Conservation (phyloP, 768 basidiomycete species). For the Suillus tomentosus region DNA sequence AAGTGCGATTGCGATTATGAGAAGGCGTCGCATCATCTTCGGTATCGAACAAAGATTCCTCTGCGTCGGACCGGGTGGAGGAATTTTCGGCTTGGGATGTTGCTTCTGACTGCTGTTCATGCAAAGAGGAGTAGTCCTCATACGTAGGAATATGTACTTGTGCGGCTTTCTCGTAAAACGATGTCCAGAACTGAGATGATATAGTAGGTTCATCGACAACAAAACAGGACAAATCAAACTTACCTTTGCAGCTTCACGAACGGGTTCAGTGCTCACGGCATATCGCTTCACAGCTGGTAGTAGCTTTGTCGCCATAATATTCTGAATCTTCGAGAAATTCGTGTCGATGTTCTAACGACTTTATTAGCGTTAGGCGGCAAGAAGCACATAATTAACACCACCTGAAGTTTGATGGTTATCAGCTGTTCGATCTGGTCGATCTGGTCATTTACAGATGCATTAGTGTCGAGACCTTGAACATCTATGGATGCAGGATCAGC, state of each 20-base stretch:
- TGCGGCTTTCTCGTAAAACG: conserved; percentile 94
- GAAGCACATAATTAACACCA: conserved; percentile 25
- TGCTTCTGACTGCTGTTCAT: conserved; percentile 49
- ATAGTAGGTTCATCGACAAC: neutral
- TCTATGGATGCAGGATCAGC: conserved; percentile 62
- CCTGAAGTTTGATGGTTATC: conserved; percentile 91
- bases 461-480: conserved; percentile 72
- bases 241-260: conserved; percentile 89
- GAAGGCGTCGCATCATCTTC: conserved; percentile 16
- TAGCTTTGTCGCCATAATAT: conserved; percentile 75
- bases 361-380: conserved; percentile 18
- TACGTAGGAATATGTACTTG: conserved; percentile 79
- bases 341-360: conserved; percentile 79
- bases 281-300: conserved; percentile 91
- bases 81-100: conserved; percentile 16
- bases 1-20: conserved; percentile 20
- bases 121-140: conserved; percentile 63
- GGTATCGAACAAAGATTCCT: conserved; percentile 15
- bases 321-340: conserved; percentile 89
- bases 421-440: conserved; percentile 95
- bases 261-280: conserved; percentile 83
- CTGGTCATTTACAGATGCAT: conserved; percentile 73
- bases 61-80: conserved; percentile 19
- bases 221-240: conserved; percentile 22
- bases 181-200: conserved; percentile 82